Evolutionary conservation across 352 stramenopile species (phyloP), one percentile per base, ranked within the genome.

Genomic region (Aphanomyces euteiches): DNA sequence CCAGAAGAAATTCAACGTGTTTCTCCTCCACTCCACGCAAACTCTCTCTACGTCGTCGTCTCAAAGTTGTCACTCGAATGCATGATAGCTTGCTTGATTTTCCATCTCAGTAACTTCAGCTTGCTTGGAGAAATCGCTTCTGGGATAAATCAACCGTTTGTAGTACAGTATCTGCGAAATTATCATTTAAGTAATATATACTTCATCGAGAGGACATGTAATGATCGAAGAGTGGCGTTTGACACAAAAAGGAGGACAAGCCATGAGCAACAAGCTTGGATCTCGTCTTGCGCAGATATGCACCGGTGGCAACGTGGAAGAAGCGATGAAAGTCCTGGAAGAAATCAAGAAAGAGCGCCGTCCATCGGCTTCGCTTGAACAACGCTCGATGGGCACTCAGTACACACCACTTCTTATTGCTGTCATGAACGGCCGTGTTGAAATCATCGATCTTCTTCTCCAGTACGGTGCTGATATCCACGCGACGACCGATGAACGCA

Each of bases 381-480:
- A 56, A 39, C 64, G 54, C 12, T 50, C 59, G 13, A 47, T 37
- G n/a, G 48, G 28, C 0, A 21, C 53, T 10, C 43, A 40, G 10
- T 61, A 39, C n/a, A 70, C 64, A 15, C 47, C 64, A 5, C 40
- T 70, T 19, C 54, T 61, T 10, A 56, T 50, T 38, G 64, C 64
- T 8, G 47, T 37, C 8, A 50, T 70, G 6, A n/a, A 60, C 54
- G n/a, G 40, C 8, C 21, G 40, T 4, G 5, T 34, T 17, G 64
- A 48, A 28, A 36, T 53, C 10, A 28, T 61, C 17, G 21, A 47
- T 5, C 50, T 70, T 10, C 54, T 70, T 17, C 5, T 54, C 8
- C 45, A 70, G 40, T 19, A 28, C 1, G 64, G 64, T 19, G 47
- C 47, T 50, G 34, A 56, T n/a, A 56, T 70, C n/a, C 48, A 70